A percentile compares a stretch with the other conserved stretches of the same genome.
These are phyloP conservation scores for Cinnamomum micranthum DNA, from an alignment of 164 flowering plant genomes.

Conservation along the genomic window DNA sequence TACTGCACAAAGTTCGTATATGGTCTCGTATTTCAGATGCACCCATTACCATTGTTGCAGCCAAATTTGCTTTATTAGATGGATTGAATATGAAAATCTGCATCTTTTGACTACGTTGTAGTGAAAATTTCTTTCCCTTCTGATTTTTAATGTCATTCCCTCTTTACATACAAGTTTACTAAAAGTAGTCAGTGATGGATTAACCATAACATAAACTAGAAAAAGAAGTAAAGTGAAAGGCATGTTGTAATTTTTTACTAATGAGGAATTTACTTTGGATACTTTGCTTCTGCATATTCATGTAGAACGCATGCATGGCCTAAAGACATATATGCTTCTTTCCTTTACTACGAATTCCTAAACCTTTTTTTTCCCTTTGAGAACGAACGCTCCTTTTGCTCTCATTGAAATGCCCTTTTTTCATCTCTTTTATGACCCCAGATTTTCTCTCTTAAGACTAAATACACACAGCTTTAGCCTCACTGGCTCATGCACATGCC, in stretches of 20 bases:
- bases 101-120: no score
- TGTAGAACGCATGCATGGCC: neutral
- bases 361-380: constrained; percentile 11
- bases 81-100: no score
- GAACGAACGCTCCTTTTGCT: constrained; percentile 6
- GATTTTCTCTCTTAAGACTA: neutral
- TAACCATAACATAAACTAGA: neutral
- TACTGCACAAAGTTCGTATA: no score
- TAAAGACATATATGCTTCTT: neutral
- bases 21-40: no score
- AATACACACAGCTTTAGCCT: neutral
- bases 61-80: no score
- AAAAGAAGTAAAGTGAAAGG: neutral
- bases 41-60: no score
- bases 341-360: constrained; percentile 17
- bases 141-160: no score
- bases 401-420: constrained; percentile 6
- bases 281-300: constrained; percentile 1
- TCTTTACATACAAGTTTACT: neutral
- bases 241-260: neutral
- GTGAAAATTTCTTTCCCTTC: no score
- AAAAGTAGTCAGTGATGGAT: neutral
- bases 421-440: neutral
- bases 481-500: constrained; percentile 10
- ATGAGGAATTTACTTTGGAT: neutral